Percentiles rank a stretch among this genome's conserved stretches.
phyloP scores from a whole-genome alignment of 164 flowering plant species.

The Vitis vinifera region ASM3070453v1 NC_081817.1:9260001-9260500 shows the following conservation, averaged over 20 bases:
- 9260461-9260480: too few species aligned
- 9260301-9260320: conserved; percentile 18
- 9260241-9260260: conserved; percentile 52
- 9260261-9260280: conserved; percentile 30
- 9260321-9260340: not conserved
- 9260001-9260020: not conserved
- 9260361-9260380: too few species aligned
- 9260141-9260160: conserved; percentile 61
- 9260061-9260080: conserved; percentile 25
- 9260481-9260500: too few species aligned
- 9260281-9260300: conserved; percentile 28
- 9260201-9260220: conserved; percentile 44
- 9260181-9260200: conserved; percentile 66
- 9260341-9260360: not conserved
- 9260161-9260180: conserved; percentile 71
- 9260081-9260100: conserved; percentile 20
- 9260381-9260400: too few species aligned
- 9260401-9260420: too few species aligned
- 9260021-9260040: conserved; percentile 4
- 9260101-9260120: conserved; percentile 31
- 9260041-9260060: not conserved
- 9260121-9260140: conserved; percentile 70
- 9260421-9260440: too few species aligned
- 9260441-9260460: too few species aligned
- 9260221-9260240: conserved; percentile 33